phyloP scores from a whole-genome alignment of 768 basidiomycete species.

The Fomitopsis serialis region DNA sequence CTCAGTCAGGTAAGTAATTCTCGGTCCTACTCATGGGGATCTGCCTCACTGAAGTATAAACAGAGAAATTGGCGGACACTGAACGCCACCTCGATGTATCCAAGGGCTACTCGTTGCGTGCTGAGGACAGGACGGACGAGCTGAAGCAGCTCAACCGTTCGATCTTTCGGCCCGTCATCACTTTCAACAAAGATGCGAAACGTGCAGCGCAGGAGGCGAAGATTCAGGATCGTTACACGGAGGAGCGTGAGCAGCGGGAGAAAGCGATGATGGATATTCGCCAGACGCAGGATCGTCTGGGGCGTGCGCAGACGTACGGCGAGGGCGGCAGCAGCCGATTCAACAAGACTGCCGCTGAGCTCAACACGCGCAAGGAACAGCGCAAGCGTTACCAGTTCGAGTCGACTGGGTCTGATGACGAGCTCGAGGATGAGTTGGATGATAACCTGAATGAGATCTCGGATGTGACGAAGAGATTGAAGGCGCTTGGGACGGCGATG shows the following conservation, averaged over 20 bases:
- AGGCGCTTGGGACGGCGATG: slow-evolving; percentile 76
- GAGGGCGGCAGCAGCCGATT: slow-evolving; percentile 37
- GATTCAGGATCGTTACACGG: slow-evolving; percentile 79
- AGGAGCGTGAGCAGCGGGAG: slow-evolving; percentile 80
- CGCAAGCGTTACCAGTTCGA: slow-evolving; percentile 90
- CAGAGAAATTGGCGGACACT: slow-evolving; percentile 88
- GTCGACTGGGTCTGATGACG: slow-evolving; percentile 84
- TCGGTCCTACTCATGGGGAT: no score
- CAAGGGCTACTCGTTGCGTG: slow-evolving; percentile 79
- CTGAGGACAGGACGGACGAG: slow-evolving; percentile 91
- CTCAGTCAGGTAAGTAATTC: slow-evolving; percentile 91
- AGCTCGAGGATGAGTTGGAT: slow-evolving; percentile 91
- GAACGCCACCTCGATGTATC: slow-evolving; percentile 92
- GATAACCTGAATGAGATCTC: slow-evolving; percentile 85
- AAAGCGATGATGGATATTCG: slow-evolving; percentile 81
- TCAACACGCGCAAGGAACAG: slow-evolving; percentile 56
- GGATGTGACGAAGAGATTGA: slow-evolving; percentile 71
- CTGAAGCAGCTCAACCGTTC: slow-evolving; percentile 91
- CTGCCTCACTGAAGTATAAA: no score
- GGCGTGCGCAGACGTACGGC: slow-evolving; percentile 63
- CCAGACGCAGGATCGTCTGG: slow-evolving; percentile 83
- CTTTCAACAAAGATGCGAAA: slow-evolving; percentile 91
- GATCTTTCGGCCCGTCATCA: slow-evolving; percentile 90
- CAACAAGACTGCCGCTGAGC: slow-evolving; percentile 45
- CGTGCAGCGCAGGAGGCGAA: slow-evolving; percentile 83